phyloP scores from a whole-genome alignment of 768 basidiomycete genomes.

The Phlebiopsis gigantea region DNA sequence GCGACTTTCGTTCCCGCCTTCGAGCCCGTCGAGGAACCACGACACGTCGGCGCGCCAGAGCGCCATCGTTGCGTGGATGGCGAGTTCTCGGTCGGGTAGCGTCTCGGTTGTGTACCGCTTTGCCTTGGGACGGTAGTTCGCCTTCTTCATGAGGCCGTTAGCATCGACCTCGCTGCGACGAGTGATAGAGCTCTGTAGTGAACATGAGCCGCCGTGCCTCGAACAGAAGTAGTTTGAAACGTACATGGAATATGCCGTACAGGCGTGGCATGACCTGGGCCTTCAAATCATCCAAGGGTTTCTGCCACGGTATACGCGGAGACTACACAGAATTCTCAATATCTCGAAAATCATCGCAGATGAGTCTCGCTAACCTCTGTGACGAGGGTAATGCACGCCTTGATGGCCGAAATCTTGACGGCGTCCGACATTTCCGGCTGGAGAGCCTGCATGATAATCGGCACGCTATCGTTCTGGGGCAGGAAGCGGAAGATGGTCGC shows the following conservation, averaged over 20 bases:
- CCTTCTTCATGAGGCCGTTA: slow-evolving; percentile 47
- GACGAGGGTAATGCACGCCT: slow-evolving; percentile 63
- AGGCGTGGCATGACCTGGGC: slow-evolving; percentile 42
- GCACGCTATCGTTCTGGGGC: slow-evolving; percentile 53
- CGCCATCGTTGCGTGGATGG: slow-evolving; percentile 63
- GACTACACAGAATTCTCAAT: slow-evolving; percentile 33
- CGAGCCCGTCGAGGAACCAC: slow-evolving; percentile 48
- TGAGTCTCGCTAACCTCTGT: slow-evolving; percentile 52
- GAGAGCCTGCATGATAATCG: slow-evolving; percentile 58
- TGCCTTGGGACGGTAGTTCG: slow-evolving; percentile 53
- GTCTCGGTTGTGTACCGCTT: slow-evolving; percentile 54
- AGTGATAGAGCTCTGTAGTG: slow-evolving; percentile 24
- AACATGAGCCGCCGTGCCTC: neutral
- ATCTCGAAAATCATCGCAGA: neutral
- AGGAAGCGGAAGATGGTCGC: slow-evolving; percentile 69
- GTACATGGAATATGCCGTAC: slow-evolving; percentile 53
- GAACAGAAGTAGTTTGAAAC: neutral
- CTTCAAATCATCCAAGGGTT: slow-evolving; percentile 44
- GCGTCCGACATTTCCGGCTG: slow-evolving; percentile 77
- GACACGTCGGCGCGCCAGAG: slow-evolving; percentile 56
- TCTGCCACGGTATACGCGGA: slow-evolving; percentile 51
- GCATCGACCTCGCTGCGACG: slow-evolving; percentile 60
- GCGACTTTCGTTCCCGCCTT: slow-evolving; percentile 33
- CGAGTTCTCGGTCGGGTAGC: slow-evolving; percentile 61
- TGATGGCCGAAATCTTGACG: slow-evolving; percentile 72